phyloP scores from a whole-genome alignment of 2,329 filamentous ascomycete species.

The Neopestalotiopsis clavispora region DNA sequence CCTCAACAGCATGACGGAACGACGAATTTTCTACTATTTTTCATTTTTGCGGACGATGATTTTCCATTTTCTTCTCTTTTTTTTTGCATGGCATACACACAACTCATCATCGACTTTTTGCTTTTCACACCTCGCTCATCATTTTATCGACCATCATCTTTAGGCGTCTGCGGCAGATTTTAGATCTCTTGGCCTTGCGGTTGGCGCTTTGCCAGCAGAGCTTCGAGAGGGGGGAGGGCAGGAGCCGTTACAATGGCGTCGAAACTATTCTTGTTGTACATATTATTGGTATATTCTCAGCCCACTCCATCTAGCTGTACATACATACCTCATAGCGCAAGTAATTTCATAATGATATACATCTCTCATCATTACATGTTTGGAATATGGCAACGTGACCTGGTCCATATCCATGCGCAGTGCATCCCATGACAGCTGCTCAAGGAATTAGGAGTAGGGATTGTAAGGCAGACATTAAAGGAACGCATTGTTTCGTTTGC shows the following conservation, averaged over 20 bases:
- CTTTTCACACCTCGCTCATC: not conserved
- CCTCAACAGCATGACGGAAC: not conserved
- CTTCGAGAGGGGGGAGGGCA: not conserved
- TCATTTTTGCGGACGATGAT: not conserved
- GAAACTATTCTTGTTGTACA: not conserved
- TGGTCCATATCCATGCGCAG: no score
- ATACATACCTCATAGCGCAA: not conserved
- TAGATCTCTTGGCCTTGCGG: not conserved
- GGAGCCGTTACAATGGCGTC: not conserved
- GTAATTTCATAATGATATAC: constrained; percentile 1
- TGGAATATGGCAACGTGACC: not conserved
- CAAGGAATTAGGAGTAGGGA: no score
- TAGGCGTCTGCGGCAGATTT: not conserved
- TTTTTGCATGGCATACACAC: not conserved
- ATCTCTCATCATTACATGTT: not conserved
- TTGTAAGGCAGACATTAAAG: no score
- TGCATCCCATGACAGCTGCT: no score
- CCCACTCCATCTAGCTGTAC: not conserved
- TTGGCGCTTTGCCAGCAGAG: no score
- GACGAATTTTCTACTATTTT: not conserved
- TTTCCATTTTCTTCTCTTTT: not conserved
- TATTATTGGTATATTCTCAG: not conserved
- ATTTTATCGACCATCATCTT: not conserved
- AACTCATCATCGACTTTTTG: not conserved
- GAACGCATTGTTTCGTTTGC: no score